These are phyloP conservation scores for Nicotiana tabacum DNA, from an alignment of 257 asterid genomes.

Conservation along the genomic window DNA sequence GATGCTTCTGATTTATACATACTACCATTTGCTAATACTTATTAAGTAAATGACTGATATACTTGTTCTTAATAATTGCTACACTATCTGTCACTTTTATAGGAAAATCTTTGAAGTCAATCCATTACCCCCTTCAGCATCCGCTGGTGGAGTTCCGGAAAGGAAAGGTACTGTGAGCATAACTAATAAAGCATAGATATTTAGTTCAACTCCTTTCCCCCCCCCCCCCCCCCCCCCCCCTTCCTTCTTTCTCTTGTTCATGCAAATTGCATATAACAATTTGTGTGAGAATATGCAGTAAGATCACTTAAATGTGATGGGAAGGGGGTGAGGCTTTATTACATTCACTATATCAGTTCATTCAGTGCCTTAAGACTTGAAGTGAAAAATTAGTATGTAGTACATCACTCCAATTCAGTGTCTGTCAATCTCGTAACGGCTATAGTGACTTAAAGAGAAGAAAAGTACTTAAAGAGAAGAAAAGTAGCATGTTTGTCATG, in stretches of 20 bases:
- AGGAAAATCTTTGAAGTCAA: conserved; percentile 62
- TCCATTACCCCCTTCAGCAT: conserved; percentile 37
- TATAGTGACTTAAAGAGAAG: conserved; percentile 5
- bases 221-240: background rate
- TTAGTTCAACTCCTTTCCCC: no score
- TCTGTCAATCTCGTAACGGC: background rate
- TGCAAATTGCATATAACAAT: background rate
- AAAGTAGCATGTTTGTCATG: background rate
- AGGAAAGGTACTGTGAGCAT: conserved; percentile 38
- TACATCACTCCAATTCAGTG: background rate
- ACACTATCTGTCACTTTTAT: conserved; percentile 16
- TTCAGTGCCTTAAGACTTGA: background rate
- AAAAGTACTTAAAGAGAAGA: conserved; percentile 3
- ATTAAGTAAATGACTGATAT: background rate
- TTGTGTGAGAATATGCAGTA: background rate
- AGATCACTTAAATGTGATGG: background rate
- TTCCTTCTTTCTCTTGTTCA: background rate
- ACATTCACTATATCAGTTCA: background rate
- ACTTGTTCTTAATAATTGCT: background rate
- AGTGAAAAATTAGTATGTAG: background rate
- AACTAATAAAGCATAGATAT: background rate
- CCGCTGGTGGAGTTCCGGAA: conserved; percentile 33
- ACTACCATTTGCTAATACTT: background rate
- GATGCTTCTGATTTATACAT: background rate
- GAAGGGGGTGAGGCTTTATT: background rate